A percentile compares a stretch with the other conserved stretches of the same genome.
Conservation (phyloP, 805 yeast species). For the Kodamaea leandrae region DNA sequence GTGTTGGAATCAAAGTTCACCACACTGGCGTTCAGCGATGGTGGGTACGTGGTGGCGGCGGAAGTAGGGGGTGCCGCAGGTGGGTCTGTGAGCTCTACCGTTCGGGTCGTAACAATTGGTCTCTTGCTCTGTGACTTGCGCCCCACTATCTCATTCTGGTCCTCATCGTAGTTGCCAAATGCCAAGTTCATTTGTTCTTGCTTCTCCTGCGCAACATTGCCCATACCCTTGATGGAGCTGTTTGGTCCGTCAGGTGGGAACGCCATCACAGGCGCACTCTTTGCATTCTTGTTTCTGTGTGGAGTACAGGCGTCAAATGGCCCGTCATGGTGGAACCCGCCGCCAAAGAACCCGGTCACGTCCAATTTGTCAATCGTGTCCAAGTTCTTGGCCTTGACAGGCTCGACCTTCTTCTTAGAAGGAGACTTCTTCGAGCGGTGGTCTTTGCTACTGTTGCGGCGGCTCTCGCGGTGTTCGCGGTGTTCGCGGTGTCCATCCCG, state of each 20-base stretch:
- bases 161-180: conserved; percentile 64
- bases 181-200: conserved; percentile 65
- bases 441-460: conserved; percentile 12
- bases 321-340: conserved; percentile 97
- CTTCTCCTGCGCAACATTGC: conserved; percentile 43
- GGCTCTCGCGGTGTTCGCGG: conserved; percentile 18
- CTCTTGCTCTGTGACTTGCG: conserved; percentile 16
- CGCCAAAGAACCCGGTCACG: conserved; percentile 92
- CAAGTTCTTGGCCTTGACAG: conserved; percentile 64
- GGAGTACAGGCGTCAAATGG: conserved; percentile 99
- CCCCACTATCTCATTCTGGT: conserved; percentile 40
- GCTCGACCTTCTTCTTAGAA: conserved; percentile 42
- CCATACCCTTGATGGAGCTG: conserved; percentile 70
- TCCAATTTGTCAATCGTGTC: conserved; percentile 95
- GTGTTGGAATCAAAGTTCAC: conserved; percentile 68
- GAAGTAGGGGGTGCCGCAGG: too few species aligned
- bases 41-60: conserved; percentile 6
- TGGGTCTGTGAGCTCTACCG: conserved; percentile 19
- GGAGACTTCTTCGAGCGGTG: conserved; percentile 29
- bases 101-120: conserved; percentile 5
- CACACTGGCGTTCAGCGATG: conserved; percentile 35
- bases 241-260: conserved; percentile 97
- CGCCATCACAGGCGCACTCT: conserved; percentile 89
- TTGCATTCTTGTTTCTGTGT: conserved; percentile 75
- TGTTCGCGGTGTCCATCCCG: conserved; percentile 16